These are phyloP conservation scores for Kodamaea suecica DNA, from an alignment of 1,139 yeast species.

Conservation along the genomic window DNA sequence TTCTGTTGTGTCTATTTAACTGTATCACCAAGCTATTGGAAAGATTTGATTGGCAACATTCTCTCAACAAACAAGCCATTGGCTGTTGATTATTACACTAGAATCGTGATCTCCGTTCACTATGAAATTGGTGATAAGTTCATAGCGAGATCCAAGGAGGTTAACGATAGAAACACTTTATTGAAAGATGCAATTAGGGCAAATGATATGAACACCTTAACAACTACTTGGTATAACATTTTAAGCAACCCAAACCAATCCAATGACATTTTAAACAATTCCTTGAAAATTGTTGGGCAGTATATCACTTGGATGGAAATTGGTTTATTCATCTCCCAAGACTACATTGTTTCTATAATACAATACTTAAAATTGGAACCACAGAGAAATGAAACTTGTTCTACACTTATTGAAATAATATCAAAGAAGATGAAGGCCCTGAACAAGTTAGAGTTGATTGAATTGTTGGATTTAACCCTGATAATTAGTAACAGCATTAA, in stretches of 20 bases:
- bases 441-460: conserved; percentile 77
- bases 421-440: conserved; percentile 88
- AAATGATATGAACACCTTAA: conserved; percentile 67
- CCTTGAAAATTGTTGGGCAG: conserved; percentile 72
- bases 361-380: conserved; percentile 50
- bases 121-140: conserved; percentile 92
- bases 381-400: conserved; percentile 61
- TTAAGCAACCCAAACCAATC: conserved; percentile 34
- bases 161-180: conserved; percentile 61
- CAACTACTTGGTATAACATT: conserved; percentile 66
- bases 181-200: conserved; percentile 81
- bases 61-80: conserved; percentile 33
- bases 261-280: conserved; percentile 52
- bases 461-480: conserved; percentile 61
- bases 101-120: conserved; percentile 74
- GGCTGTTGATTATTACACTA: conserved; percentile 73
- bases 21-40: conserved; percentile 65
- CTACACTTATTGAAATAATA: conserved; percentile 74
- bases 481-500: conserved; percentile 41
- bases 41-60: conserved; percentile 52
- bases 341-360: conserved; percentile 60
- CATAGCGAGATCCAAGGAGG: conserved; percentile 61
- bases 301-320: conserved; percentile 97
- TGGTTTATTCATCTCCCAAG: conserved; percentile 65
- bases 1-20: conserved; percentile 65